Base-by-base conservation (phyloP, 345 rosid genomes). In the Reutealis trisperma region DNA sequence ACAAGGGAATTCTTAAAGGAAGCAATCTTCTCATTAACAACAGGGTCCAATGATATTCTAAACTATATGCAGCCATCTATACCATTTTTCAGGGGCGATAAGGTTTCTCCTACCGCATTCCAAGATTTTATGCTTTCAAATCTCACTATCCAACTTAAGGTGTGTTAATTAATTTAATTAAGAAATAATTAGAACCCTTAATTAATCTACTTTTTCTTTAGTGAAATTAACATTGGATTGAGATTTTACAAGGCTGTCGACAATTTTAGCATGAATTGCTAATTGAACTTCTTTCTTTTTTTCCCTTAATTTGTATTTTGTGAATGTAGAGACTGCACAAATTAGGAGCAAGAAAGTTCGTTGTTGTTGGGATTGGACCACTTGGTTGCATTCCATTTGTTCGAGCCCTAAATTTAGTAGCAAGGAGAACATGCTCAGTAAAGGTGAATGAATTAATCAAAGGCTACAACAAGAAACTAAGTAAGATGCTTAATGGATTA, bases 1-100 rank as follows among this genome's bases (percentile, higher is more conserved):
- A 88, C 90, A 34, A 89, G 24, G 83, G 87, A 80, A 68, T 75
- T 90, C 42, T 59, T 91, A 27, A 54, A 67, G 52, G 67, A 21
- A 6, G 78, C 91, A 55, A 68, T 89, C 8, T 94, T 87, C 75
- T 90, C 94, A 0, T 75, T 92, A 52, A 85, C 94, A 5, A 84
- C 86, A 0, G 98, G 97, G 27, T 90, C 98, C 1, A 94, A 94
- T 60, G 98, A 94, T 76, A 83, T 94, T 73, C 86, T 94, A 71
- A 87, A 92, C 74, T 83, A 88, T 60, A 68, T 86, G 22, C 88
- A 87, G 82, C 90, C 90, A 55, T 78, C 88, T 0, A 73, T 86
- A 67, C 91, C 89, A 58, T 85, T 85, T 75, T 54, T 86, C 49
- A 69, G 75, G 19, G 83, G 75, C 75, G 70, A 79, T 77, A 81